phyloP scores from a whole-genome alignment of 805 yeast genomes.

The Sporopachydermia lactativora region DNA sequence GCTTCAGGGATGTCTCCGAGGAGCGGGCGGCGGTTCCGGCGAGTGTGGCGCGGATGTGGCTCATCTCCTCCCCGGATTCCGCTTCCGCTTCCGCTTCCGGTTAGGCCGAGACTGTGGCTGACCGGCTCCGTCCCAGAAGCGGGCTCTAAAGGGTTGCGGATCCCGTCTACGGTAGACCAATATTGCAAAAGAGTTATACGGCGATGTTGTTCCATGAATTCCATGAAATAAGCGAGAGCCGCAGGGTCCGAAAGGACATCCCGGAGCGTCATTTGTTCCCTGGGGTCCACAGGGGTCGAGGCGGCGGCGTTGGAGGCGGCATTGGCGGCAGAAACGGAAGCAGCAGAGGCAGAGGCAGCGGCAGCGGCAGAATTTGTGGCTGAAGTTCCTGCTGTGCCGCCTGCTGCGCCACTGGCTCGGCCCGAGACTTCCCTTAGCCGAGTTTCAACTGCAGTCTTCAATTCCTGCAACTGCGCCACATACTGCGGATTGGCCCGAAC shows the following conservation, averaged over 20 bases:
- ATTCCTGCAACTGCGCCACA: slow-evolving; percentile 18
- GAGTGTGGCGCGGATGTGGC: neutral
- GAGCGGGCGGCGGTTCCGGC: too few relatives aligned
- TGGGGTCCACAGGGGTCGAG: slow-evolving; percentile 11
- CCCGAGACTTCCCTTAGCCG: slow-evolving; percentile 16
- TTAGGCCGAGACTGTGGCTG: slow-evolving; percentile 20
- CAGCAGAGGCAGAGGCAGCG: neutral
- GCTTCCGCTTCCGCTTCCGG: too few relatives aligned
- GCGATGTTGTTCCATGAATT: slow-evolving; percentile 38
- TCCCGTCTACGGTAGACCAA: slow-evolving; percentile 53
- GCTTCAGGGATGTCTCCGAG: slow-evolving; percentile 2
- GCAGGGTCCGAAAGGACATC: slow-evolving; percentile 36
- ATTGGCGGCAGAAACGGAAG: slow-evolving; percentile 2
- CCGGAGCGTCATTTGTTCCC: slow-evolving; percentile 20
- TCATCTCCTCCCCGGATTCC: slow-evolving; percentile 9
- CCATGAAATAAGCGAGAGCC: slow-evolving; percentile 34
- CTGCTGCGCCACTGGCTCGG: too few relatives aligned
- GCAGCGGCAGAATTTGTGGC: neutral
- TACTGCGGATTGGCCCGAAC: slow-evolving; percentile 17
- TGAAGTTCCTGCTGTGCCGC: neutral
- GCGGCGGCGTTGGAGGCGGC: slow-evolving; percentile 2
- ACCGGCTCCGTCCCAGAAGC: too few relatives aligned
- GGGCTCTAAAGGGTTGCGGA: slow-evolving; percentile 65
- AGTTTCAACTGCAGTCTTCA: slow-evolving; percentile 18
- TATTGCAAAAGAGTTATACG: slow-evolving; percentile 37